A percentile compares a stretch with the other conserved stretches of the same genome.
Evolutionary conservation across 768 basidiomycete species (phyloP).

Genomic region (Mycena sanguinolenta): DNA sequence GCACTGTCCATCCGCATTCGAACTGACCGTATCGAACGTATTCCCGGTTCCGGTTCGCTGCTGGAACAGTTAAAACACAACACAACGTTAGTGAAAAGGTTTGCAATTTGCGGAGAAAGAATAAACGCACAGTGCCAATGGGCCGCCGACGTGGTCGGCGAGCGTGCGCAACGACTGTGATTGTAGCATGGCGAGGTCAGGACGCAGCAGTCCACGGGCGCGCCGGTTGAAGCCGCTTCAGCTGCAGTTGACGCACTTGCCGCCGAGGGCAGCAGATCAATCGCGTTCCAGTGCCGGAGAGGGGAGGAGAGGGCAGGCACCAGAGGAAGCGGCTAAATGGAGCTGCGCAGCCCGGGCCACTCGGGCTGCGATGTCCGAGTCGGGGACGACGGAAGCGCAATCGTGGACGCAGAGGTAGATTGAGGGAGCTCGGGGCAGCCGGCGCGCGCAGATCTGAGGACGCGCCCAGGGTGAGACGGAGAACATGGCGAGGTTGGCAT

Average conservation of each 20-base stretch:
- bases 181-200: conserved; percentile 10
- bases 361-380: conserved; percentile 3
- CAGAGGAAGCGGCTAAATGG: background rate
- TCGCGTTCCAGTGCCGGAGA: background rate
- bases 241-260: background rate
- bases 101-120: background rate
- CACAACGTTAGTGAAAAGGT: conserved; percentile 8
- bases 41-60: conserved; percentile 2
- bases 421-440: conserved; percentile 6
- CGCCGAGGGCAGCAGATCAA: background rate
- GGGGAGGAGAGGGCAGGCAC: background rate
- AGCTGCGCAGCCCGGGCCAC: conserved; percentile 12
- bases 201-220: conserved; percentile 11
- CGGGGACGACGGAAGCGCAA: background rate
- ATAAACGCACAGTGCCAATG: conserved; percentile 10
- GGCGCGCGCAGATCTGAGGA: background rate
- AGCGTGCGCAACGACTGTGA: conserved; percentile 13
- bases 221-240: background rate
- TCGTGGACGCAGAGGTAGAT: background rate
- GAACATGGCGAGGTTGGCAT: background rate
- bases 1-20: background rate
- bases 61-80: conserved; percentile 6
- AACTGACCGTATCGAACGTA: conserved; percentile 10
- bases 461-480: background rate
- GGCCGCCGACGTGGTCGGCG: conserved; percentile 10